These are phyloP conservation scores for Lentinus tigrinus DNA, from an alignment of 768 basidiomycete species.

Conservation along the genomic window DNA sequence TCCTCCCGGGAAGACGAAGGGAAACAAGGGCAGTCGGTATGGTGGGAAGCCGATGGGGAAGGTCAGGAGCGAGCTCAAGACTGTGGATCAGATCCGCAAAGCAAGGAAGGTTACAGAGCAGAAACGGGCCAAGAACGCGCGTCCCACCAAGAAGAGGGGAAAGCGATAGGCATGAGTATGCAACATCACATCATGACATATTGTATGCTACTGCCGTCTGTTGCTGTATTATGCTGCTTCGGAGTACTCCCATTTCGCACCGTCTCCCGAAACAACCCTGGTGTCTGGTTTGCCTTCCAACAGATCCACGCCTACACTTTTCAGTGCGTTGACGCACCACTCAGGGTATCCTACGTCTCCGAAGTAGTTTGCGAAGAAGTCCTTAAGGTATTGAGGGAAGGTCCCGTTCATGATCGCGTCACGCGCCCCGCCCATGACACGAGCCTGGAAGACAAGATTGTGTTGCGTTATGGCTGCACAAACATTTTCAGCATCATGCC, in stretches of 20 bases:
- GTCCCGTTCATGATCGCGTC: slow-evolving; percentile 75
- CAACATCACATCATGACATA: background rate
- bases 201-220: background rate
- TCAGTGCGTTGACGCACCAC: slow-evolving; percentile 86
- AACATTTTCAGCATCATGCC: background rate
- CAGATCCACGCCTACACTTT: slow-evolving; percentile 81
- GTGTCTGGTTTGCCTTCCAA: slow-evolving; percentile 50
- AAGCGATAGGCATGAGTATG: slow-evolving; percentile 32
- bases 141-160: slow-evolving; percentile 52
- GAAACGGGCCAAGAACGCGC: slow-evolving; percentile 77
- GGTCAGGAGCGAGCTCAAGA: slow-evolving; percentile 84
- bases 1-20: slow-evolving; percentile 24
- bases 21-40: slow-evolving; percentile 45
- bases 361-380: slow-evolving; percentile 80
- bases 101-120: slow-evolving; percentile 63
- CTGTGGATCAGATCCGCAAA: slow-evolving; percentile 84
- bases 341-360: slow-evolving; percentile 75
- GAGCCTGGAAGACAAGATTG: slow-evolving; percentile 84
- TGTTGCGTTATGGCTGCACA: slow-evolving; percentile 73
- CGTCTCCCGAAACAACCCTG: slow-evolving; percentile 57
- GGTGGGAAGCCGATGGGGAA: slow-evolving; percentile 59
- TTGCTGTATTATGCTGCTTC: slow-evolving; percentile 25
- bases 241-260: slow-evolving; percentile 82
- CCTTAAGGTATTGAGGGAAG: slow-evolving; percentile 75
- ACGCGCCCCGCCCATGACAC: slow-evolving; percentile 81